Evolutionary conservation across 2,329 filamentous ascomycete genomes (phyloP).

Genomic region (Dendrostoma leiphaemia): DNA sequence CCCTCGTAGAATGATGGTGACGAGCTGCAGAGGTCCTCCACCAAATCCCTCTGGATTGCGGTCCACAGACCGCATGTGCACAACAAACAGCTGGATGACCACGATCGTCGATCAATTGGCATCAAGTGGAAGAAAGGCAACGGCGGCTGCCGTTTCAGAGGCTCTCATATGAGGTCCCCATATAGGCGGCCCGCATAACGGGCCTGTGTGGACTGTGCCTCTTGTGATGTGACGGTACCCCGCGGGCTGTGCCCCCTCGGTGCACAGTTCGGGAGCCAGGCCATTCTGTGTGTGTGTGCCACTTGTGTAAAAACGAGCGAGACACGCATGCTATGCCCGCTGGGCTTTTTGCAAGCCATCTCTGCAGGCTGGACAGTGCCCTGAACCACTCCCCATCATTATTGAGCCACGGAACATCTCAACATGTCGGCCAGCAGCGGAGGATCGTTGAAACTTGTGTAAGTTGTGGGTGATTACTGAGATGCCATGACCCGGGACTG

Average conservation of each 20-base stretch:
- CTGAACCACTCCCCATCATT: background rate
- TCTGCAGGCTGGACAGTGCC: background rate
- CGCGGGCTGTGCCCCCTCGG: background rate
- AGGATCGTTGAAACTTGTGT: background rate
- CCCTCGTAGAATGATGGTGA: too few species aligned
- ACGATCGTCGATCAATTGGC: background rate
- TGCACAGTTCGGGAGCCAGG: background rate
- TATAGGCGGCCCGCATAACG: background rate
- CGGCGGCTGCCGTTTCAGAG: background rate
- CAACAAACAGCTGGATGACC: too few species aligned
- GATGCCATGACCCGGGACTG: too few species aligned
- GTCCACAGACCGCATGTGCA: too few species aligned
- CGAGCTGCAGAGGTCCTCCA: too few species aligned
- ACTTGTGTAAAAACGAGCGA: constrained; percentile 4
- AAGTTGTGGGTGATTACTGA: background rate
- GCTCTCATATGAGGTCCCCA: background rate
- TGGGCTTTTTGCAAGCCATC: constrained; percentile 15
- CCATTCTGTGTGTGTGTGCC: background rate
- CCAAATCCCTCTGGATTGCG: too few species aligned
- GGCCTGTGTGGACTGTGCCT: background rate
- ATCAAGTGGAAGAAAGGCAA: constrained; percentile 16
- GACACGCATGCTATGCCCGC: background rate
- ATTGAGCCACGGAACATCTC: too few species aligned
- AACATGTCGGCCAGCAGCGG: background rate
- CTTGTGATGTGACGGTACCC: too few species aligned